These are phyloP conservation scores for Monosporascus sp. DNA, from an alignment of 2,329 filamentous ascomycete species.

Conservation along the genomic window DNA sequence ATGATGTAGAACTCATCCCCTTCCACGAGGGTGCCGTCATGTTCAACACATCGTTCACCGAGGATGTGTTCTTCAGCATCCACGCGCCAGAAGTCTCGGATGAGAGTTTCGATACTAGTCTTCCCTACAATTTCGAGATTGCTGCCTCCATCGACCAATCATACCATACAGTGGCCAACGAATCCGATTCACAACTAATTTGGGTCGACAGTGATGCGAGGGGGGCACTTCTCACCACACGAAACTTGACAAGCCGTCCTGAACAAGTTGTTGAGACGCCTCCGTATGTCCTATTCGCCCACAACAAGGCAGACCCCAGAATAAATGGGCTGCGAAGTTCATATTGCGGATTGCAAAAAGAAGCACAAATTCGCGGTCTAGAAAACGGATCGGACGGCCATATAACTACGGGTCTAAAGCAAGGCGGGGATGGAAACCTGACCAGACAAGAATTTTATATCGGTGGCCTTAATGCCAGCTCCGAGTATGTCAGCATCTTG, in stretches of 20 bases:
- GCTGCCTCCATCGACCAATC: slow-evolving; percentile 74
- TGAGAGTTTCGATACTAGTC: slow-evolving; percentile 50
- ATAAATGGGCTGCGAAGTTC: slow-evolving; percentile 71
- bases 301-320: slow-evolving; percentile 51
- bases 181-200: slow-evolving; percentile 52
- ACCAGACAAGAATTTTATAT: slow-evolving; percentile 89
- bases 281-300: slow-evolving; percentile 75
- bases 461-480: slow-evolving; percentile 64
- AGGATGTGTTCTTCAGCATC: slow-evolving; percentile 71
- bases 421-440: slow-evolving; percentile 56
- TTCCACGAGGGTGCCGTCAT: slow-evolving; percentile 68
- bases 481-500: slow-evolving; percentile 67
- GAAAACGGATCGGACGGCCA: slow-evolving; percentile 42
- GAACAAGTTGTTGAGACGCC: slow-evolving; percentile 48
- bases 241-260: slow-evolving; percentile 57
- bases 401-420: slow-evolving; percentile 61
- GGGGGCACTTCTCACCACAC: slow-evolving; percentile 73
- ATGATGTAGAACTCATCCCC: slow-evolving; percentile 37
- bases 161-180: slow-evolving; percentile 62
- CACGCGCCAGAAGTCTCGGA: slow-evolving; percentile 60
- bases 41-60: slow-evolving; percentile 53
- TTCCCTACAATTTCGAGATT: slow-evolving; percentile 69
- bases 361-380: slow-evolving; percentile 57
- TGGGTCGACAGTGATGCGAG: slow-evolving; percentile 81
- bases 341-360: slow-evolving; percentile 70